Evolutionary conservation across 495 filamentous ascomycete species (phyloP), one percentile per base, ranked within the genome.

Genomic region (Xylaria castorea): DNA sequence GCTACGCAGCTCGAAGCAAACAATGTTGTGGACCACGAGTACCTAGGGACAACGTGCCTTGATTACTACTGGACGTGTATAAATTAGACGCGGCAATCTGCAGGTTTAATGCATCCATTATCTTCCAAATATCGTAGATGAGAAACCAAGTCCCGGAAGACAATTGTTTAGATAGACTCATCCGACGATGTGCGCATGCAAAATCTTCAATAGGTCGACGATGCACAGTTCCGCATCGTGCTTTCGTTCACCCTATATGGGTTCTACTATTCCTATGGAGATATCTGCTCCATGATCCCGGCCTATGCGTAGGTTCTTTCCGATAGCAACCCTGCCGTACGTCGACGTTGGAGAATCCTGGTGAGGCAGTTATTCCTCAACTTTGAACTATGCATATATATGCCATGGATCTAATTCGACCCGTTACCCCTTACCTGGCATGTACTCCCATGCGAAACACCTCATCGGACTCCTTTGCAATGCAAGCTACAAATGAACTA

Each of bases 401-500:
- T 18, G 25, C 27, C 58, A 61, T 61, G 58, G 58, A 38, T 57
- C 53, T 32, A 32, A 38, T n/a, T 18, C 30, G 55, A 60, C 16
- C 55, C 25, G n/a, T 22, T n/a, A 27, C 34, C 34, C 58, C 34
- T 36, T 38, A 32, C 32, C 20, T 38, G 32, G 53, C 34, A 22
- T 61, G 58, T 61, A 40, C 58, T 61, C 32, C 58, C 58, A 38
- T 32, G 58, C 34, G 58, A 61, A 38, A 36, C 58, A 22, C 53
- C 58, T 38, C 32, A 1, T 61, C 32, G 34, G 7, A 61, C 38
- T 22, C 58, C 30, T 25, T 61, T 12, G 20, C 32, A 8, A 36
- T 30, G 58, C 58, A 40, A 9, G 8, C 30, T 38, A 12, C 5
- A 38, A 36, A 61, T 38, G 12, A 61, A 22, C 32, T 18, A 36